Evolutionary conservation across 2,329 filamentous ascomycete genomes (phyloP).

Genomic region (Tolypocladium inflatum): DNA sequence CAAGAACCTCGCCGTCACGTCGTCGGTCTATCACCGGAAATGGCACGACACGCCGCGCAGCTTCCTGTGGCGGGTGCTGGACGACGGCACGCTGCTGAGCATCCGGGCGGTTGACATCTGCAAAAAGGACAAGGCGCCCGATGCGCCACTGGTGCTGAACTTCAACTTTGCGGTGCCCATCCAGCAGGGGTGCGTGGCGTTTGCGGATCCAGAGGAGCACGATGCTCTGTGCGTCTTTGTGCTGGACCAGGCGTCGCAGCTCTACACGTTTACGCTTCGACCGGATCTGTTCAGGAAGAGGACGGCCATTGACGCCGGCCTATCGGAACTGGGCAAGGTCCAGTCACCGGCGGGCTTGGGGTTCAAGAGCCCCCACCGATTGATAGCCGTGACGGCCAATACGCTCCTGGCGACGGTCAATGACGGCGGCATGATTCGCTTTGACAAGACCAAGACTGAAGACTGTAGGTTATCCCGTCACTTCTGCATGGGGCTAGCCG

Average conservation of each 20-base stretch:
- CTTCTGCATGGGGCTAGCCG: background rate
- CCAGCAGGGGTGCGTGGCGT: constrained; percentile 66
- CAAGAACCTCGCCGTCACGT: constrained; percentile 64
- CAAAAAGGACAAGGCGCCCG: constrained; percentile 53
- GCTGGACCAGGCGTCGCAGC: constrained; percentile 65
- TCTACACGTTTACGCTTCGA: constrained; percentile 77
- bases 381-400: constrained; percentile 64
- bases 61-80: constrained; percentile 85
- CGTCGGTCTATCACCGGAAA: constrained; percentile 76
- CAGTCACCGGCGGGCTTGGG: constrained; percentile 63
- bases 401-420: constrained; percentile 74
- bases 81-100: constrained; percentile 71
- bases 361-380: constrained; percentile 70
- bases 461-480: constrained; percentile 29
- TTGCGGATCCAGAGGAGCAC: constrained; percentile 70
- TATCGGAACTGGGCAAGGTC: constrained; percentile 69
- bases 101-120: constrained; percentile 75
- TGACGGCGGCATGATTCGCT: constrained; percentile 64
- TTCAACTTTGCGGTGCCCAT: constrained; percentile 69
- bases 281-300: constrained; percentile 72
- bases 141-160: constrained; percentile 67
- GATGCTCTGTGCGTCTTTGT: constrained; percentile 73
- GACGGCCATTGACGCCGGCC: constrained; percentile 59
- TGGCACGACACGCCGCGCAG: constrained; percentile 68
- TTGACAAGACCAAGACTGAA: constrained; percentile 49